These are phyloP conservation scores for Quercus lobata DNA, from an alignment of 331 rosid genomes.

Conservation along the genomic window DNA sequence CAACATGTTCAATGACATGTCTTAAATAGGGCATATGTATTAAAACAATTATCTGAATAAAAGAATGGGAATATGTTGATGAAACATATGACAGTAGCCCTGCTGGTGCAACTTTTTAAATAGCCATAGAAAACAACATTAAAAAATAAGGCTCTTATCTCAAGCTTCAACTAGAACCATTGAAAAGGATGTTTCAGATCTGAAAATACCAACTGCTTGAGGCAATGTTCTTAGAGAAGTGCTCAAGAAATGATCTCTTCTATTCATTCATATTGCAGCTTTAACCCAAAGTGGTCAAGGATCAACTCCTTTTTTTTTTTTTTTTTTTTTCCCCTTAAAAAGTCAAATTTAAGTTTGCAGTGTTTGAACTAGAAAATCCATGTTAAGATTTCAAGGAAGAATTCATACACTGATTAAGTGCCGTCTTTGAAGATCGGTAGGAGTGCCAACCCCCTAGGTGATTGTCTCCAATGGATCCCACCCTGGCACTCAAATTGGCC, in stretches of 20 bases:
- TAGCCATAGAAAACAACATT: not conserved
- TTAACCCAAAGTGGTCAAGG: not conserved
- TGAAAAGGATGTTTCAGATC: not conserved
- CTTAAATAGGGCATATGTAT: not conserved
- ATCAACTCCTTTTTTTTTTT: not conserved
- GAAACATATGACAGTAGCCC: not conserved
- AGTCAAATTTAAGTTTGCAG: not conserved
- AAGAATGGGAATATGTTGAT: not conserved
- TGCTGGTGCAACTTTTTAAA: not conserved
- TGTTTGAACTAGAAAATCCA: not conserved
- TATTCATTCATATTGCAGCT: not conserved
- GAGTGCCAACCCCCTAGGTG: conserved; percentile 96
- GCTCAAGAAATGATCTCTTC: not conserved
- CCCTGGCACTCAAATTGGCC: conserved; percentile 92
- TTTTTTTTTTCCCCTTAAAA: not conserved
- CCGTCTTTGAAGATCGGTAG: conserved; percentile 90
- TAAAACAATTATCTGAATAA: not conserved
- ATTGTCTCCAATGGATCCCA: conserved; percentile 91
- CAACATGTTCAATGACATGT: not conserved
- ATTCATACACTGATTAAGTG: conserved; percentile 79
- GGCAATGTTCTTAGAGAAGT: not conserved
- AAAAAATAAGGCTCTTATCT: not conserved
- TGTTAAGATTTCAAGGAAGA: conserved; percentile 5
- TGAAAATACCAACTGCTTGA: not conserved
- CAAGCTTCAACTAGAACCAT: not conserved